Evolutionary conservation across 1,284 basidiomycete species (phyloP).

Genomic region (Earliella scabrosa): DNA sequence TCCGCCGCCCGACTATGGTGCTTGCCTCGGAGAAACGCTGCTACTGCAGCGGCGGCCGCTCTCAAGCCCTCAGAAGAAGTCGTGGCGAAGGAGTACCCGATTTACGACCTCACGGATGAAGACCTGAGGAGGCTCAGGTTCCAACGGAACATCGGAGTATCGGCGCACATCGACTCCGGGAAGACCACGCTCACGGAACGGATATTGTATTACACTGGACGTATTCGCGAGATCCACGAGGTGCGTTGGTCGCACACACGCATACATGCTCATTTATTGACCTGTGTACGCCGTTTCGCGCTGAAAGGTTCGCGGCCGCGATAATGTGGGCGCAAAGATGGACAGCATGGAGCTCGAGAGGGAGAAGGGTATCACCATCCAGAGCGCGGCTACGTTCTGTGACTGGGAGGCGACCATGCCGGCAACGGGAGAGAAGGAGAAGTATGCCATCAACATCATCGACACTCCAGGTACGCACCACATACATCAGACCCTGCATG

Average conservation of each 20-base stretch:
- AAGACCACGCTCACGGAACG: constrained; percentile 99
- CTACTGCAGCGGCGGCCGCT: constrained; percentile 31
- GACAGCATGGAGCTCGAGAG: constrained; percentile 99
- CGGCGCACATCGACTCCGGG: constrained; percentile 95
- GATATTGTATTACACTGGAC: constrained; percentile 95
- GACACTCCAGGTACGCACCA: constrained; percentile 87
- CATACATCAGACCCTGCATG: neutral
- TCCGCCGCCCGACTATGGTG: constrained; percentile 14
- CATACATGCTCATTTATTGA: constrained; percentile 6
- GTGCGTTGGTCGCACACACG: constrained; percentile 47
- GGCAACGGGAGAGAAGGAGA: constrained; percentile 68
- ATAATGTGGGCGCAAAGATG: constrained; percentile 99
- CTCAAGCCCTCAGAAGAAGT: constrained; percentile 13
- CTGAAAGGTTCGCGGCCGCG: constrained; percentile 82
- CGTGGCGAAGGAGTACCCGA: constrained; percentile 28
- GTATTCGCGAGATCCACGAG: constrained; percentile 97
- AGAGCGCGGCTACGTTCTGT: constrained; percentile 97
- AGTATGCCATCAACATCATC: constrained; percentile 97
- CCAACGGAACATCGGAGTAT: constrained; percentile 85
- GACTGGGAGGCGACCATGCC: constrained; percentile 88
- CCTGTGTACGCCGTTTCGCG: neutral
- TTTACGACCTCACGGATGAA: constrained; percentile 55
- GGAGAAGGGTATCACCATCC: constrained; percentile 99
- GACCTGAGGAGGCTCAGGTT: constrained; percentile 62
- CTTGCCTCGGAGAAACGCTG: constrained; percentile 22